These are phyloP conservation scores for Fusarium redolens DNA, from an alignment of 2,329 filamentous ascomycete genomes.

Conservation along the genomic window DNA sequence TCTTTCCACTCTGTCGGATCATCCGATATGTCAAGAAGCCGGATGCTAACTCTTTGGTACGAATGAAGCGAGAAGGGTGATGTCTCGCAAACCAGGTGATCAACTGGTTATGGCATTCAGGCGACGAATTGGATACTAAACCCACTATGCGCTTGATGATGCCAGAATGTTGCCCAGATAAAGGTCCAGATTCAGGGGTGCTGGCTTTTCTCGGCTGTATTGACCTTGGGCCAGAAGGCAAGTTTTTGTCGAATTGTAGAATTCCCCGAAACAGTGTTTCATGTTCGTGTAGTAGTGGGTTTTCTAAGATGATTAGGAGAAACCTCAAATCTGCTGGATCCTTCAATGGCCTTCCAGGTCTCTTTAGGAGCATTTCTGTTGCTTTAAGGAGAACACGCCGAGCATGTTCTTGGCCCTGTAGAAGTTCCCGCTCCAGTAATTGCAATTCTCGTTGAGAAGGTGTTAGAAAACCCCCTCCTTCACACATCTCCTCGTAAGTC, in stretches of 20 bases:
- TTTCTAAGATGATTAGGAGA: slow-evolving; percentile 80
- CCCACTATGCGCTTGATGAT: slow-evolving; percentile 89
- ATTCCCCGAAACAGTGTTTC: slow-evolving; percentile 55
- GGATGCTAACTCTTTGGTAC: slow-evolving; percentile 79
- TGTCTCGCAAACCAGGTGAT: slow-evolving; percentile 82
- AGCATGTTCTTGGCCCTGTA: slow-evolving; percentile 73
- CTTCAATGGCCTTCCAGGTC: slow-evolving; percentile 76
- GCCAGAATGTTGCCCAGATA: slow-evolving; percentile 78
- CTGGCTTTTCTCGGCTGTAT: slow-evolving; percentile 28
- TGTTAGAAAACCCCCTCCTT: slow-evolving; percentile 43
- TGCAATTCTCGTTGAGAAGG: slow-evolving; percentile 53
- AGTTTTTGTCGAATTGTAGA: slow-evolving; percentile 48
- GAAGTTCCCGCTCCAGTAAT: slow-evolving; percentile 59
- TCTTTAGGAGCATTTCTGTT: slow-evolving; percentile 81
- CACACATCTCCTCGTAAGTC: slow-evolving; percentile 65
- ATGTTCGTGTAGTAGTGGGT: slow-evolving; percentile 75
- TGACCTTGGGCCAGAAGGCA: slow-evolving; percentile 6
- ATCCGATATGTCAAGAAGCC: slow-evolving; percentile 86
- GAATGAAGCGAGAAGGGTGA: slow-evolving; percentile 74
- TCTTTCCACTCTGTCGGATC: slow-evolving; percentile 75
- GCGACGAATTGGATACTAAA: slow-evolving; percentile 79
- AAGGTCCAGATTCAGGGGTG: slow-evolving; percentile 53
- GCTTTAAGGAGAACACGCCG: slow-evolving; percentile 80
- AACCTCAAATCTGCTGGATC: slow-evolving; percentile 80
- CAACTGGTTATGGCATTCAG: slow-evolving; percentile 80